Evolutionary conservation across 805 yeast species (phyloP).

Genomic region (Cyberlindnera galapagoensis): DNA sequence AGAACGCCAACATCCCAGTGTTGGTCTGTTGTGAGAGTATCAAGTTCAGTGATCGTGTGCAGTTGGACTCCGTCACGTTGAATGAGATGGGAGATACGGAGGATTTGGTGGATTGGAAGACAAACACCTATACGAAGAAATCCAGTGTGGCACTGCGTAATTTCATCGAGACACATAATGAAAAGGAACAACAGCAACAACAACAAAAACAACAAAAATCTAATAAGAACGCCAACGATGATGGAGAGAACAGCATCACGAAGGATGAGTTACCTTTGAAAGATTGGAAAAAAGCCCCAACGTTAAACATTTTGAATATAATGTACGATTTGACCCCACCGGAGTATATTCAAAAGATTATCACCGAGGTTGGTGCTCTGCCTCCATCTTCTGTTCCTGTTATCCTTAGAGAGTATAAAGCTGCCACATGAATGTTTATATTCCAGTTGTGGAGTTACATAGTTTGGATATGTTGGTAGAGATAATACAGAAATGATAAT

Average conservation of each 20-base stretch:
- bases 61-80: slow-evolving; percentile 89
- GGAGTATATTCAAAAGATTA: slow-evolving; percentile 85
- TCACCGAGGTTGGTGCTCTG: slow-evolving; percentile 91
- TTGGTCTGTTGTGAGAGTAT: slow-evolving; percentile 92
- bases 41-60: slow-evolving; percentile 92
- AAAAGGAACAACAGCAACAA: slow-evolving; percentile 15
- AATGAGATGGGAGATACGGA: slow-evolving; percentile 85
- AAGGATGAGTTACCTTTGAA: slow-evolving; percentile 39
- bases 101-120: slow-evolving; percentile 44
- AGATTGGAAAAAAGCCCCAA: slow-evolving; percentile 58
- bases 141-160: slow-evolving; percentile 53
- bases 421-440: too few species aligned
- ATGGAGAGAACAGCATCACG: slow-evolving; percentile 17
- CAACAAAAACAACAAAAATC: slow-evolving; percentile 22
- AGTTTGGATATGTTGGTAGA: too few species aligned
- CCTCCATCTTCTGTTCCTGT: slow-evolving; percentile 99
- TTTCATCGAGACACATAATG: slow-evolving; percentile 39
- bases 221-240: slow-evolving; percentile 15
- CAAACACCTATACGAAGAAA: slow-evolving; percentile 41
- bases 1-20: slow-evolving; percentile 85
- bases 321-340: slow-evolving; percentile 95
- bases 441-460: too few species aligned
- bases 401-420: slow-evolving; percentile 83
- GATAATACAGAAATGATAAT: too few species aligned
- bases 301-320: slow-evolving; percentile 70